Evolutionary conservation across 2,329 filamentous ascomycete species (phyloP).

Genomic region (Diaporthe vexans): DNA sequence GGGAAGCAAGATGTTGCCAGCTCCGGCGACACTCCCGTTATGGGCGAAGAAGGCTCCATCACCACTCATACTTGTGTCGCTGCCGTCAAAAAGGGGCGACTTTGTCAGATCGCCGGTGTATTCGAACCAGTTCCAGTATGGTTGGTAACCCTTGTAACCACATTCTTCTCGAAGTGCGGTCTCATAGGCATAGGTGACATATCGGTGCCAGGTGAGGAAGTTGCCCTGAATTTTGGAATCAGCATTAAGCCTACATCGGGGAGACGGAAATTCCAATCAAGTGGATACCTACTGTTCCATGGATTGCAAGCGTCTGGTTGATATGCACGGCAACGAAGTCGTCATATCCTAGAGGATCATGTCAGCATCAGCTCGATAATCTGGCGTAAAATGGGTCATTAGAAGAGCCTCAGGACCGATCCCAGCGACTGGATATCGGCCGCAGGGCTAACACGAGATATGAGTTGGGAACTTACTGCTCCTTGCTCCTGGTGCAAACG

Average conservation of each 20-base stretch:
- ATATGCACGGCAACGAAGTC: slow-evolving; percentile 66
- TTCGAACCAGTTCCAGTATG: slow-evolving; percentile 33
- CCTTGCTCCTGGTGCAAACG: slow-evolving; percentile 4
- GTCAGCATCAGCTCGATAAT: not conserved
- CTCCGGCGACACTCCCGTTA: slow-evolving; percentile 18
- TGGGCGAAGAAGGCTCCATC: slow-evolving; percentile 25
- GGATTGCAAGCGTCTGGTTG: slow-evolving; percentile 59
- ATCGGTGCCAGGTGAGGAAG: slow-evolving; percentile 37
- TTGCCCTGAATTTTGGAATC: not conserved
- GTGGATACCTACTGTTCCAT: not conserved
- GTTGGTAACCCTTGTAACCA: slow-evolving; percentile 34
- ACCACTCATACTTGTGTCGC: slow-evolving; percentile 29
- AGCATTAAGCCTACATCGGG: not conserved
- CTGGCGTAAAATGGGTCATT: fast-evolving
- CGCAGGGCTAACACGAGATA: too few relatives aligned
- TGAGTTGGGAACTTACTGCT: not conserved
- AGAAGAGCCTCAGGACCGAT: too few relatives aligned
- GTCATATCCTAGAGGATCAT: slow-evolving; percentile 49
- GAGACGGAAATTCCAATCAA: too few relatives aligned
- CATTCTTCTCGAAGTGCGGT: slow-evolving; percentile 34
- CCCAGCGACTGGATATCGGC: too few relatives aligned
- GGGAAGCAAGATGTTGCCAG: slow-evolving; percentile 6
- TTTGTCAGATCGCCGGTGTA: slow-evolving; percentile 3
- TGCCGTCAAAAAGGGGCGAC: slow-evolving; percentile 33
- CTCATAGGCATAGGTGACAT: slow-evolving; percentile 18